A percentile compares a stretch with the other conserved stretches of the same genome.
phyloP scores from a whole-genome alignment of 495 filamentous ascomycete species.

The Penicillium riverlandense region DNA sequence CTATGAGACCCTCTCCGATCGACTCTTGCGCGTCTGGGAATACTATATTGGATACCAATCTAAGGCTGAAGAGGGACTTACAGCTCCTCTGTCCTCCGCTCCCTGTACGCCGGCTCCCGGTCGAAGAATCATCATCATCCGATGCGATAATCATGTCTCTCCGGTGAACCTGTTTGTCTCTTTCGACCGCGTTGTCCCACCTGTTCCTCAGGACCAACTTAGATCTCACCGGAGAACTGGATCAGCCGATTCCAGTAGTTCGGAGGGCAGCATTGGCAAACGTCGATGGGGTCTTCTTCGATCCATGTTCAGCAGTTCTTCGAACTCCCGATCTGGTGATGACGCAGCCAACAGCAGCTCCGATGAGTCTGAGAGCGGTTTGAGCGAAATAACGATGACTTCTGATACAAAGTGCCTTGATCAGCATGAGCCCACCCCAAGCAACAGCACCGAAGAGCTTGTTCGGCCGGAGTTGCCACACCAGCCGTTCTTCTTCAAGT shows the following conservation, averaged over 20 bases:
- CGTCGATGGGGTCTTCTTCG: conserved; percentile 65
- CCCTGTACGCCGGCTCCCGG: conserved; percentile 87
- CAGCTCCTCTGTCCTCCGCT: conserved; percentile 58
- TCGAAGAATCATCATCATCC: conserved; percentile 83
- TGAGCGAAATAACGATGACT: conserved; percentile 17
- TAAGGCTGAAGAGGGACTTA: conserved; percentile 50
- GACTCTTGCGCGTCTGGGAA: conserved; percentile 68
- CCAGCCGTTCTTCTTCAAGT: conserved; percentile 65
- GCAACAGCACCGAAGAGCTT: conserved; percentile 18
- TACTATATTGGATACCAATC: conserved; percentile 67
- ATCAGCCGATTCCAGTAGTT: conserved; percentile 22
- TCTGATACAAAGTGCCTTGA: conserved; percentile 25
- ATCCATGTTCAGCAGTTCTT: conserved; percentile 49
- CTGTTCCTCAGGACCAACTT: conserved; percentile 29
- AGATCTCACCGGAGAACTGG: conserved; percentile 31
- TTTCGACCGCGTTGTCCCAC: conserved; percentile 54
- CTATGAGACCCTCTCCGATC: conserved; percentile 59
- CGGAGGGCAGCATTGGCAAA: conserved; percentile 34
- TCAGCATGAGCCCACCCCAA: conserved; percentile 15
- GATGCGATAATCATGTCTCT: conserved; percentile 66
- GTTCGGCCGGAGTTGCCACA: conserved; percentile 37
- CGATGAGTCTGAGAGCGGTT: conserved; percentile 30
- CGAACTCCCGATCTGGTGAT: conserved; percentile 19
- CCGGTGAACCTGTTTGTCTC: conserved; percentile 53
- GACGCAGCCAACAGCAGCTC: conserved; percentile 22